These are phyloP conservation scores for Ophiostoma tasmaniense DNA, from an alignment of 2,329 filamentous ascomycete genomes.

Conservation along the genomic window DNA sequence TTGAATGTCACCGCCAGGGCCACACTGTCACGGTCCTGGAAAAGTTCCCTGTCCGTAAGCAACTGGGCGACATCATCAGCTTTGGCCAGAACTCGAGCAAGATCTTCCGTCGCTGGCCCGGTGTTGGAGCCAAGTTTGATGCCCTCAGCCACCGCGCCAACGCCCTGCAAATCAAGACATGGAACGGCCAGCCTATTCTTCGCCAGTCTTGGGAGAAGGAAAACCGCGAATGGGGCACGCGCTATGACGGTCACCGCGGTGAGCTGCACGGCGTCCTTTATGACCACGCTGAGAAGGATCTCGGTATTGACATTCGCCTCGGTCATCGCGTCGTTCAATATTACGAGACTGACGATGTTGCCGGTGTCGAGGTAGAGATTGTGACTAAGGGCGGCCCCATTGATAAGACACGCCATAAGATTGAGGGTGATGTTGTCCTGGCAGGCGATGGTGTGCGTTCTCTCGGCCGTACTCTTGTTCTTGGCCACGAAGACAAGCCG, in stretches of 20 bases:
- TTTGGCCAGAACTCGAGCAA: slow-evolving; percentile 53
- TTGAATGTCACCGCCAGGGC: slow-evolving; percentile 52
- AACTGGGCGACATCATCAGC: slow-evolving; percentile 53
- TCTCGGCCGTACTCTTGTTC: slow-evolving; percentile 36
- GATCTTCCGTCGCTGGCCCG: slow-evolving; percentile 41
- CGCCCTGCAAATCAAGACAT: slow-evolving; percentile 20
- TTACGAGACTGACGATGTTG: slow-evolving; percentile 39
- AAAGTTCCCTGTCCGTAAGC: slow-evolving; percentile 46
- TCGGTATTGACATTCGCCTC: slow-evolving; percentile 45
- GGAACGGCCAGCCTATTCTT: slow-evolving; percentile 16
- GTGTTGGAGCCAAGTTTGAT: slow-evolving; percentile 40
- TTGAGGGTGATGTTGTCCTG: slow-evolving; percentile 37
- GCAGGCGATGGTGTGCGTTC: slow-evolving; percentile 44
- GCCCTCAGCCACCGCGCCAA: slow-evolving; percentile 40
- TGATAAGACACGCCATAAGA: not conserved
- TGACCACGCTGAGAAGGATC: slow-evolving; percentile 39
- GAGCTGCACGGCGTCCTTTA: slow-evolving; percentile 44
- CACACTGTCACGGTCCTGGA: slow-evolving; percentile 44
- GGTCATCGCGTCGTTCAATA: slow-evolving; percentile 41
- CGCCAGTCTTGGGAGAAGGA: slow-evolving; percentile 19
- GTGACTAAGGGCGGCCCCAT: not conserved
- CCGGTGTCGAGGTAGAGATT: slow-evolving; percentile 39
- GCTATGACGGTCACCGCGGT: slow-evolving; percentile 47
- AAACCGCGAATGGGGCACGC: slow-evolving; percentile 32
- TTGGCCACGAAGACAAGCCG: slow-evolving; percentile 37